phyloP scores from a whole-genome alignment of 2,329 filamentous ascomycete species.

The Diaporthe caulivora region DNA sequence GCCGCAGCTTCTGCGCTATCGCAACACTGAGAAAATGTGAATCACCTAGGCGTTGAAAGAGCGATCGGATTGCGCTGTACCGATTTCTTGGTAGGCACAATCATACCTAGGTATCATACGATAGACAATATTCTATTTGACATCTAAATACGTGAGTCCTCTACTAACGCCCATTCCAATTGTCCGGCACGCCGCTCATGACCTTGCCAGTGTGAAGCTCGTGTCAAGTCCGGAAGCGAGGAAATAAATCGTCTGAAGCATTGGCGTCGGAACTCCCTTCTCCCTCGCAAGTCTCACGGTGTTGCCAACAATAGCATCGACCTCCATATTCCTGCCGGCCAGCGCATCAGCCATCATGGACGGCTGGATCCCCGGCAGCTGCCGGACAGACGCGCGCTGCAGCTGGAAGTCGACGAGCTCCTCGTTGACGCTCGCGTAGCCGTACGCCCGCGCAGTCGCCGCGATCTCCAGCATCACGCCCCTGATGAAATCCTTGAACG shows the following conservation, averaged over 20 bases:
- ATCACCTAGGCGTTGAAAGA: background rate
- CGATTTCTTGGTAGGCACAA: too few relatives aligned
- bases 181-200: background rate
- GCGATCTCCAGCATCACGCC: slow-evolving; percentile 80
- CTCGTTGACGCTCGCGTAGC: slow-evolving; percentile 71
- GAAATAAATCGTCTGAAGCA: slow-evolving; percentile 65
- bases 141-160: background rate
- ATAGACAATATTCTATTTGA: background rate
- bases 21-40: too few relatives aligned
- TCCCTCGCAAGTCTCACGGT: slow-evolving; percentile 74
- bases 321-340: slow-evolving; percentile 72
- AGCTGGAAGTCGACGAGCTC: slow-evolving; percentile 72
- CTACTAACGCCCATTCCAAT: background rate
- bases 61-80: too few relatives aligned
- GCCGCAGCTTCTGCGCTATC: background rate
- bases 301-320: slow-evolving; percentile 80
- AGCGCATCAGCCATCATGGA: slow-evolving; percentile 81
- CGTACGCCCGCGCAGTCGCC: slow-evolving; percentile 70
- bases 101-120: too few relatives aligned
- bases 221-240: slow-evolving; percentile 24
- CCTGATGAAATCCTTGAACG: slow-evolving; percentile 42
- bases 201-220: slow-evolving; percentile 28
- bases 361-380: slow-evolving; percentile 73
- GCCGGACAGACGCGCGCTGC: slow-evolving; percentile 72
- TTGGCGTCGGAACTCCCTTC: slow-evolving; percentile 73